Evolutionary conservation across 768 basidiomycete species (phyloP).

Genomic region (Suillus alpinus): DNA sequence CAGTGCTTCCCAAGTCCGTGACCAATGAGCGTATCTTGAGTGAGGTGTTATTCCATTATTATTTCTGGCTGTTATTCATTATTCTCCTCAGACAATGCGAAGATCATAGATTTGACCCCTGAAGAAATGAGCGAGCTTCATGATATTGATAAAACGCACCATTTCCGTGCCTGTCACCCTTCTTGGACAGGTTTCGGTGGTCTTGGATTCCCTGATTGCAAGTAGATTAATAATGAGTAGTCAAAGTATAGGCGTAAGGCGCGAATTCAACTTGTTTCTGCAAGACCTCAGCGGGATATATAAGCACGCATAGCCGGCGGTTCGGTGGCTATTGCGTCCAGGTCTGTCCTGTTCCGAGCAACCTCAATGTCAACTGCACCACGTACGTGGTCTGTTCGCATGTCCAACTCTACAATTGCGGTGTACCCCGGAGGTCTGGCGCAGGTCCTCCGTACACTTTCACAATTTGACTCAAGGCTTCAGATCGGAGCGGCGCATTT

Average conservation of each 20-base stretch:
- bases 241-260: neutral
- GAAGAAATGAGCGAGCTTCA: slow-evolving; percentile 61
- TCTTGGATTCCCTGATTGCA: slow-evolving; percentile 61
- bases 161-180: slow-evolving; percentile 67
- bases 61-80: slow-evolving; percentile 1
- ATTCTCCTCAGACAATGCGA: slow-evolving; percentile 47
- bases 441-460: no score
- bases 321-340: no score
- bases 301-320: no score
- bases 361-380: no score
- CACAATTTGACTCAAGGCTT: no score
- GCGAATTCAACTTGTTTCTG: neutral
- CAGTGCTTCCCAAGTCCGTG: slow-evolving; percentile 76
- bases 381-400: no score
- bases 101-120: slow-evolving; percentile 56
- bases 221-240: slow-evolving; percentile 17
- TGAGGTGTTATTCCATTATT: slow-evolving; percentile 23
- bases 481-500: no score
- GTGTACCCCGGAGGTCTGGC: no score
- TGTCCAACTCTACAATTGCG: no score
- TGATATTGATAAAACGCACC: slow-evolving; percentile 55
- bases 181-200: slow-evolving; percentile 60
- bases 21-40: slow-evolving; percentile 61
- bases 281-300: neutral
- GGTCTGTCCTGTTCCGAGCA: no score